Base-by-base conservation (phyloP, 805 yeast species). In the Suhomyces pyralidae region DNA sequence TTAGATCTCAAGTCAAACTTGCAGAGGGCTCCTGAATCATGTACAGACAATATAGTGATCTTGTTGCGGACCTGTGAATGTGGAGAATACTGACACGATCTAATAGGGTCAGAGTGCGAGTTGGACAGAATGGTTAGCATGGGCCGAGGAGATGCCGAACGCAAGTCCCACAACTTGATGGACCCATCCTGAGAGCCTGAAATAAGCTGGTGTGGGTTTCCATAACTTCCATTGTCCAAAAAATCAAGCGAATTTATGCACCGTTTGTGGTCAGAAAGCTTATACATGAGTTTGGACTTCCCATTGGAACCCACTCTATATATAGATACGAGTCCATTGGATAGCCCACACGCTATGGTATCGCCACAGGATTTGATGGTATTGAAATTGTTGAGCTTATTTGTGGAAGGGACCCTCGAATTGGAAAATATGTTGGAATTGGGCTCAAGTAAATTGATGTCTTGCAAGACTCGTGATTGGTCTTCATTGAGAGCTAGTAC, bases 21-120 rank as follows among this genome's bases (percentile, higher is more conserved):
- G 59, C 88, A 83, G n/a, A 93, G 77, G 3, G 88, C 81, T 14
- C 99, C 99, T 1, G 90, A 83, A 66, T 94, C 98, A 67, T 88
- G 93, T 7, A 89, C 90, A 1, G 92, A 84, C 2, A 91, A 86
- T 49, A 93, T 76, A 5, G 69, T 63, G 30, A 69, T 43, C 49
- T 69, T 73, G 43, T 65, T 65, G 55, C 80, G 74, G 5, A 60
- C 65, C 3, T 80, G 69, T 25, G 82, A 77, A 58, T 78, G 81
- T 7, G 80, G 78, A 52, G 82, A 75, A 66, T 79, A 70, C 71
- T 80, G 82, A 55, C 81, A 81, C 38, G 80, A 71, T 34, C 86
- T 64, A 7, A 83, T 80, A 0, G 96, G 86, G 62, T 90, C 97
- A 1, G 89, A 82, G 46, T 84, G 84, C 15, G 87, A 83, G 48